phyloP scores from a whole-genome alignment of 2,329 filamentous ascomycete species.

The Chaetothyriales sp. region DNA sequence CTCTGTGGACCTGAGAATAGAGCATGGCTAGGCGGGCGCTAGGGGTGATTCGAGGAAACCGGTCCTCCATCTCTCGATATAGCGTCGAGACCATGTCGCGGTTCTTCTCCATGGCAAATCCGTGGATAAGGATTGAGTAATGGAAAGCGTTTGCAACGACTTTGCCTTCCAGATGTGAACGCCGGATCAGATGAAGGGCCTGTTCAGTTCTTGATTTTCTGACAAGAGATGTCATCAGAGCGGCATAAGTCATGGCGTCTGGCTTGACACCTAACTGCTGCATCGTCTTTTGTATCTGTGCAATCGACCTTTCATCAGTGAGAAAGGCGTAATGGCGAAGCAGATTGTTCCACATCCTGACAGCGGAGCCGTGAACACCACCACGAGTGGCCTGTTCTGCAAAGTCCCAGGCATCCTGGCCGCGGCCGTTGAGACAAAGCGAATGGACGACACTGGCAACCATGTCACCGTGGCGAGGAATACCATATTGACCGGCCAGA shows the following conservation, averaged over 20 bases:
- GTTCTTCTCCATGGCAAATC: slow-evolving; percentile 37
- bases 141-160: slow-evolving; percentile 29
- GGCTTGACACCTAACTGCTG: slow-evolving; percentile 33
- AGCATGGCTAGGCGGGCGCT: slow-evolving; percentile 25
- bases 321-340: slow-evolving; percentile 53
- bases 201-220: slow-evolving; percentile 38
- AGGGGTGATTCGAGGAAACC: slow-evolving; percentile 22
- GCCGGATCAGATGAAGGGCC: slow-evolving; percentile 37
- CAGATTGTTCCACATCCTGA: slow-evolving; percentile 64
- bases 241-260: slow-evolving; percentile 44
- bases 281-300: slow-evolving; percentile 43
- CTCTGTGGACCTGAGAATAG: slow-evolving; percentile 22
- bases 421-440: slow-evolving; percentile 44
- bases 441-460: slow-evolving; percentile 51
- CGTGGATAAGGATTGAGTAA: slow-evolving; percentile 31
- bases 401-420: slow-evolving; percentile 43
- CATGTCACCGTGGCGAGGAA: slow-evolving; percentile 43
- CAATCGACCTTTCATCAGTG: slow-evolving; percentile 41
- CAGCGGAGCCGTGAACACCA: slow-evolving; percentile 37
- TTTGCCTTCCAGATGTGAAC: slow-evolving; percentile 24
- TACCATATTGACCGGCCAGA: slow-evolving; percentile 39
- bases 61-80: slow-evolving; percentile 28
- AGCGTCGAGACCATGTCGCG: slow-evolving; percentile 36
- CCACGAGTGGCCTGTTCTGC: slow-evolving; percentile 41
- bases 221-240: slow-evolving; percentile 44